Evolutionary conservation across 1,284 basidiomycete genomes (phyloP), one percentile per base, ranked within the genome.

Genomic region (Agroathelia rolfsii): DNA sequence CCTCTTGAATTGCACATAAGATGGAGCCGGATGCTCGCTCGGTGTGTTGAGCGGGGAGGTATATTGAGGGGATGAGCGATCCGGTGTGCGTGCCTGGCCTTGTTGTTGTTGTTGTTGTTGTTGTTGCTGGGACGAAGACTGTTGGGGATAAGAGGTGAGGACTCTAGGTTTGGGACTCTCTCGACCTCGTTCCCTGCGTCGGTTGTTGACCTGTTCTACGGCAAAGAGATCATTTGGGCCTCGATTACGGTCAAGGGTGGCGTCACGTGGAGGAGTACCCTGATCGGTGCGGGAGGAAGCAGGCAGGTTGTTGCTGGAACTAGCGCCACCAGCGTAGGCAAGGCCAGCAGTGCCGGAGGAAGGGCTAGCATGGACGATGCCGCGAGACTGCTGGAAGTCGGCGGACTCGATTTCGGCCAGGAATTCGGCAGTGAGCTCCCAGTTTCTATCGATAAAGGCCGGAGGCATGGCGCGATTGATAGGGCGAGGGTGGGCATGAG

Each of bases 371-470:
- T 32, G 42, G 34, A 24, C 37, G 36, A 23, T 38, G 37, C 33
- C 41, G 41, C 39, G 49, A 38, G 51, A 54, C 43, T 49, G 56
- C 42, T 49, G 67, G 59, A 40, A 61, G 39, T 65, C 59, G 8
- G 72, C 72, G 21, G 69, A 64, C 47, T 80, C 77, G 41, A 81
- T 76, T 41, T 80, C 75, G 16, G 72, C 74, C 51, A 79, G 59
- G 17, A 81, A 59, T 42, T 81, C 73, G 22, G 72, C 69, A 1
- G 77, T 77, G 62, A 80, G 68, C 36, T 76, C 64, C 65, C 71
- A 79, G 28, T 63, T 62, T 30, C 76, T 72, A 14, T 70, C 71
- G 42, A 66, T 46, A 14, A 76, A 76, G 22, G 64, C 64, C 3
- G 70, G 65, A 0, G 66, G 60, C 2, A 59, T 55, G 6, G 59